Base-by-base conservation (phyloP, 1,284 basidiomycete species). In the Trametes sp. region DNA sequence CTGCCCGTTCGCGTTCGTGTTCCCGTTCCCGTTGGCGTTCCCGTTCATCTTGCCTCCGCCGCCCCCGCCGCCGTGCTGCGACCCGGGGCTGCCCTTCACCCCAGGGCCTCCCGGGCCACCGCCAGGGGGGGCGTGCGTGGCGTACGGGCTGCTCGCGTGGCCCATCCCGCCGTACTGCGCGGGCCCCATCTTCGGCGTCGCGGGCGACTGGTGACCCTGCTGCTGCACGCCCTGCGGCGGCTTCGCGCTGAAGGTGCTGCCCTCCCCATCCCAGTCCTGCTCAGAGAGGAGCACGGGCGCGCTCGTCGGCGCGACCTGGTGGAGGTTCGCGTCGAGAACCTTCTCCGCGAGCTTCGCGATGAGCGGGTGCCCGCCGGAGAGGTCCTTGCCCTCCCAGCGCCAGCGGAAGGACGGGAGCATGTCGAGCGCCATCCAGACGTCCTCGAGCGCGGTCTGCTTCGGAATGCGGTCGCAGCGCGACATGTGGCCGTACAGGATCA, bases 331-430 rank as follows among this genome's bases (percentile, higher is more conserved):
- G 35, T 83, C 82, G 76, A 93, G 86, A 28, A 93, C 89, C 61
- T 86, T 86, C 75, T 93, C 90, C 0, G 90, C 91, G 48, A 93
- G 84, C 68, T 85, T 88, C 19, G 89, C 86, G 61, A 93, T 92
- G 57, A 92, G 82, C n/a, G 92, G 92, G 69, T 93, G 91, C 2
- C 86, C 87, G 46, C 88, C 89, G 54, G 86, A 87, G 62, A 85
- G 76, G 70, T 93, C 92, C 73, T 88, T 92, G 51, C 91, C 84
- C 71, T 93, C 90, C 92, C 92, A 94, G 64, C 90, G 86, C 92
- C 92, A 94, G 57, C 92, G 87, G 83, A 93, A 90, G 42, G 88
- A 87, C 4, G 92, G 92, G 9, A 94, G 84, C 86, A 93, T 91
- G 73, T 92, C 88, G 26, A 94, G 84, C 41, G 92, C 92, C 75